phyloP scores from a whole-genome alignment of 495 filamentous ascomycete genomes.

The Chlorociboria aeruginascens region DNA sequence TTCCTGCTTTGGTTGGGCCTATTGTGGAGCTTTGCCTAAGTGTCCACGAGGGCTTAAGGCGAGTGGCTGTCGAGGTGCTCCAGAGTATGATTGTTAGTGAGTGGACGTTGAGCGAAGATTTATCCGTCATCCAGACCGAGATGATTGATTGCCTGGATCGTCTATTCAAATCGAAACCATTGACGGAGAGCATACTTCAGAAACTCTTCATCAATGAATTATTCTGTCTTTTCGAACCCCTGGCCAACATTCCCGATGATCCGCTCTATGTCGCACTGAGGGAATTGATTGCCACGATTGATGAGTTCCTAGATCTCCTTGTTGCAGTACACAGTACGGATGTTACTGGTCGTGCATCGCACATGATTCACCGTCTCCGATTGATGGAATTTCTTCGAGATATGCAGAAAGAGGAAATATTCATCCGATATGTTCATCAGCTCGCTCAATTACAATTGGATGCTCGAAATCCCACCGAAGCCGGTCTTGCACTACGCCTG shows the following conservation, averaged over 20 bases:
- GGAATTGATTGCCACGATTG: conserved; percentile 67
- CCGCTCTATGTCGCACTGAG: conserved; percentile 65
- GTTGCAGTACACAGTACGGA: conserved; percentile 84
- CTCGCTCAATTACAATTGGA: conserved; percentile 67
- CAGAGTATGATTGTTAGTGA: conserved; percentile 98
- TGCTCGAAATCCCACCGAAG: conserved; percentile 74
- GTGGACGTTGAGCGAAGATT: conserved; percentile 91
- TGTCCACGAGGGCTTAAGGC: conserved; percentile 82
- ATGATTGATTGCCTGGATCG: conserved; percentile 90
- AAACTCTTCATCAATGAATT: conserved; percentile 88
- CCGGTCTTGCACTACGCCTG: conserved; percentile 77
- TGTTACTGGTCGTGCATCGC: conserved; percentile 60
- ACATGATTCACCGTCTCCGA: conserved; percentile 73
- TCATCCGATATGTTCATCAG: conserved; percentile 92
- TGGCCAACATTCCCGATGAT: conserved; percentile 54
- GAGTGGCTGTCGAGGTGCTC: conserved; percentile 83
- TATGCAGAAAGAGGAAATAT: conserved; percentile 96
- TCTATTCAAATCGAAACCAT: conserved; percentile 78
- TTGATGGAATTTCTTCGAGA: conserved; percentile 96
- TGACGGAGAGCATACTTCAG: conserved; percentile 81
- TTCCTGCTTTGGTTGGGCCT: conserved; percentile 78
- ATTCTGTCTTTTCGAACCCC: conserved; percentile 63
- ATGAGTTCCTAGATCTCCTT: conserved; percentile 82
- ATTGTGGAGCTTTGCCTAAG: conserved; percentile 92
- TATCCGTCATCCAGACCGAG: conserved; percentile 87